Evolutionary conservation across 2,329 filamentous ascomycete species (phyloP), one percentile per base, ranked within the genome.

Genomic region (Pyricularia grisea): DNA sequence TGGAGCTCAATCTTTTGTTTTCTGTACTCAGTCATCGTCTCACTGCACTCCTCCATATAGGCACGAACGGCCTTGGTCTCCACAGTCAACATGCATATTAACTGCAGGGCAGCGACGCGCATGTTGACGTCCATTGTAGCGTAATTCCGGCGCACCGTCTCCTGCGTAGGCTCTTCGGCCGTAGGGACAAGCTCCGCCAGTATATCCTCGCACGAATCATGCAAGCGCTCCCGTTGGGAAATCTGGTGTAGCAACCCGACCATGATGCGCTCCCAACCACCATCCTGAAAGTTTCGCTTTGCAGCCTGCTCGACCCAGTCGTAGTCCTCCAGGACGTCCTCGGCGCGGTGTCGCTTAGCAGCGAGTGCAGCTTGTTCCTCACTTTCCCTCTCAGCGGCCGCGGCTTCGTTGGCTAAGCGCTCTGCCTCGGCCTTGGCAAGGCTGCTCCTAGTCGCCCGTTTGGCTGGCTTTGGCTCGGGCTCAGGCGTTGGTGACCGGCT

Each of bases 1-100:
- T 98, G 94, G 79, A 89, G 91, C 72, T 97, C 92, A 71, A 97
- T 97, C 81, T 97, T 97, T 77, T 96, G 92, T 79, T 99, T 99
- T 67, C 95, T 90, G 75, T 96, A 93, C 68, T 89, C 88, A 1
- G 95, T 99, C 94, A 98, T 97, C 68, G 93, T 92, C 75, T 94
- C 92, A 72, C 91, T 93, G 79, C 94, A 97, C 71, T 94, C 90
- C 73, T 97, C 93, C 83, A 99, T 91, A 76, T 96, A 97, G 20
- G 88, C 90, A 68, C 94, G 90, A 73, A 98, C 87, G 2, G 91
- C 89, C 76, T 93, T 94, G 0, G 95, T 97, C 75, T 93, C 90
- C 69, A 94, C 85, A 1, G 92, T 94, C 71, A 98, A 83, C 82
- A 94, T 89, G 77, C 92, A 93, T 69, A 97, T 87, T 50, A 96